Conservation (phyloP, 73 alveolate species). For the Tetrahymena malaccensis region DNA sequence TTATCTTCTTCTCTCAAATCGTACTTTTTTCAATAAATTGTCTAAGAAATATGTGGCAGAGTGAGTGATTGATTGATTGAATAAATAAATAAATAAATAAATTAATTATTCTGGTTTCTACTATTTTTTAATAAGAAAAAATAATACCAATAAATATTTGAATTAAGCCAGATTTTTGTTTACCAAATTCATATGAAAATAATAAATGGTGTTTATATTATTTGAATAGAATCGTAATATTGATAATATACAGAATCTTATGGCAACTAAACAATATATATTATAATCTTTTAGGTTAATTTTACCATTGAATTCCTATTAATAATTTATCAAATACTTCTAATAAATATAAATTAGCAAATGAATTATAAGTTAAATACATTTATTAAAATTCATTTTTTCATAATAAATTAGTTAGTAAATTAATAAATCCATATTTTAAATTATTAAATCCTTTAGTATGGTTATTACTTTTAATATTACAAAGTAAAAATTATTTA, state of each 20-base stretch:
- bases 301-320: not conserved
- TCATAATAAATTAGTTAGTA: no score
- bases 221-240: no score
- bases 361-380: not conserved
- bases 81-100: no score
- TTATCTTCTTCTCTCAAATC: no score
- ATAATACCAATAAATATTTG: not conserved
- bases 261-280: not conserved
- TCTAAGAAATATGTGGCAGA: no score
- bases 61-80: not conserved
- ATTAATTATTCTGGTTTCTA: not conserved
- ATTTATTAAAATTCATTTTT: no score
- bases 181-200: not conserved
- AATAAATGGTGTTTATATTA: not conserved
- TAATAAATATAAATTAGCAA: no score
- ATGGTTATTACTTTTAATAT: no score
- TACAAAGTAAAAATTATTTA: no score
- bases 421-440: no score
- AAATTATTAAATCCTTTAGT: no score
- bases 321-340: not conserved
- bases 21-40: not conserved
- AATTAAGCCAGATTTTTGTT: not conserved
- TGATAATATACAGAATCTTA: not conserved
- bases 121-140: not conserved
- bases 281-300: not conserved